Conservation (phyloP, 257 asterid species). For the Paulownia fortunei region DNA sequence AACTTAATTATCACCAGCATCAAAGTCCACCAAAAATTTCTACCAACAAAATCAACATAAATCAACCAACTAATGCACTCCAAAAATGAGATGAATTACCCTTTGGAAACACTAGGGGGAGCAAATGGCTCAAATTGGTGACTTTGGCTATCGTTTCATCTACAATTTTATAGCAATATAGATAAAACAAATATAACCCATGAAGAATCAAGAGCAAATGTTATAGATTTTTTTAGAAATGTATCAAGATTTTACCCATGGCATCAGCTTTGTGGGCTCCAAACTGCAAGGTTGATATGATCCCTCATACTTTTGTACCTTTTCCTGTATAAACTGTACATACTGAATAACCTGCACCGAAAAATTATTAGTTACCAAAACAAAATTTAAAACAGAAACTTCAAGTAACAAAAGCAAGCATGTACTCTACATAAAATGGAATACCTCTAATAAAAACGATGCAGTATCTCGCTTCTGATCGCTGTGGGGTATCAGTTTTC, state of each 20-base stretch:
- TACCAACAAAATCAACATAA: neutral
- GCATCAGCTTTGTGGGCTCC: constrained; percentile 80
- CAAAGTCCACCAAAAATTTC: neutral
- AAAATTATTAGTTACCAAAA: constrained; percentile 21
- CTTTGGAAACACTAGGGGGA: neutral
- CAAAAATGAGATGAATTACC: neutral
- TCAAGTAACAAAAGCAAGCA: neutral
- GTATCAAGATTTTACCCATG: constrained; percentile 61
- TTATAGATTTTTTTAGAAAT: neutral
- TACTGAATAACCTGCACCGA: constrained; percentile 68
- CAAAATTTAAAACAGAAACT: neutral
- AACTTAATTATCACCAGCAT: neutral
- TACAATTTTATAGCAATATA: neutral
- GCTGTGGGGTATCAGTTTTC: constrained; percentile 70
- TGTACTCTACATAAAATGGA: neutral
- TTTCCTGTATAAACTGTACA: constrained; percentile 65
- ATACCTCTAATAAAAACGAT: constrained; percentile 70
- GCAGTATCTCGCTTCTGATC: constrained; percentile 84
- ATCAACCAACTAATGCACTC: neutral
- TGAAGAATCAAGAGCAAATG: neutral
- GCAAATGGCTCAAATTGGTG: constrained; percentile 1
- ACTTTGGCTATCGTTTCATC: constrained; percentile 7
- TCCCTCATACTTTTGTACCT: constrained; percentile 71
- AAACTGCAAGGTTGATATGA: constrained; percentile 64
- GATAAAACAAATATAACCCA: neutral